Percentiles rank a stretch among this genome's conserved stretches.
phyloP scores from a whole-genome alignment of 371 early-diverging fungal species.

The Mortierella polycephala region DNA sequence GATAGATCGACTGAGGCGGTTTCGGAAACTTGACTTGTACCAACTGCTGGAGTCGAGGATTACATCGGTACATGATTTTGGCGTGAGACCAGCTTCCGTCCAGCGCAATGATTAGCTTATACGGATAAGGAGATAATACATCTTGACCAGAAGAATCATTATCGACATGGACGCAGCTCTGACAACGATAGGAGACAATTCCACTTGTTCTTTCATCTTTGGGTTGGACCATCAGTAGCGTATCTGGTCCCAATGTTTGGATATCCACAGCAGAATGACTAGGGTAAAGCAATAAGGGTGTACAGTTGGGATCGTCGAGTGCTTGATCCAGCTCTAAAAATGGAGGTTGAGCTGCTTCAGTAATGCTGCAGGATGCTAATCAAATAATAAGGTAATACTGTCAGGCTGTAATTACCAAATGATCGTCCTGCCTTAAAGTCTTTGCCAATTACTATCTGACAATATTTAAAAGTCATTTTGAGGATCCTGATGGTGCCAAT shows the following conservation, averaged over 20 bases:
- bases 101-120: conserved; percentile 48
- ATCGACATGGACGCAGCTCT: conserved; percentile 22
- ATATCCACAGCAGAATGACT: conserved; percentile 47
- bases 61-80: conserved; percentile 53
- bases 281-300: conserved; percentile 46
- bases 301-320: conserved; percentile 37
- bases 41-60: conserved; percentile 51
- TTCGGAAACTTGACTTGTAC: conserved; percentile 44
- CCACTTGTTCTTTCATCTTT: neutral
- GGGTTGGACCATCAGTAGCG: neutral
- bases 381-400: neutral
- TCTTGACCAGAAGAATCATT: neutral
- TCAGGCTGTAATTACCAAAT: conserved; percentile 16
- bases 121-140: conserved; percentile 18
- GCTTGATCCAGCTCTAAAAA: conserved; percentile 44
- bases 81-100: conserved; percentile 56
- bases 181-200: conserved; percentile 18
- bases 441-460: conserved; percentile 54
- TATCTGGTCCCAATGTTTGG: conserved; percentile 6
- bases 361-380: neutral
- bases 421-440: conserved; percentile 41
- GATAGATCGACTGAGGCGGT: conserved; percentile 52
- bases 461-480: conserved; percentile 46
- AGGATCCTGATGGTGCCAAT: conserved; percentile 54
- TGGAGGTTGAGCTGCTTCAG: no score